These are phyloP conservation scores for Trametes sp. DNA, from an alignment of 1,284 basidiomycete species.

Conservation along the genomic window DNA sequence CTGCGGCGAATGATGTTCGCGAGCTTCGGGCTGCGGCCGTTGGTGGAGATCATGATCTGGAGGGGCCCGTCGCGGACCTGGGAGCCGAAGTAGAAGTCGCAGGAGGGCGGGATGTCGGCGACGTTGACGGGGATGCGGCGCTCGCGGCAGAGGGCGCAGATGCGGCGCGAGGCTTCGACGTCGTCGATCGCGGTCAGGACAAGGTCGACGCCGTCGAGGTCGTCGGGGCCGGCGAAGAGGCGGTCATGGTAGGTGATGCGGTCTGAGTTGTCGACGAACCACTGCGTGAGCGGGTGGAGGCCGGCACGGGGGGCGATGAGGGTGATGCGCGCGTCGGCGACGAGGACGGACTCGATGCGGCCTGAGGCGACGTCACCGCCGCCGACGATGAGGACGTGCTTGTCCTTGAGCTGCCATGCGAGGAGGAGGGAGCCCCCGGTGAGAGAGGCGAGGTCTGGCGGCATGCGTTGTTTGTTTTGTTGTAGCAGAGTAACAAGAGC, in stretches of 20 bases:
- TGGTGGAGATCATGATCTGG: constrained; percentile 96
- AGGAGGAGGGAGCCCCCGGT: constrained; percentile 78
- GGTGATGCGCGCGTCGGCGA: constrained; percentile 66
- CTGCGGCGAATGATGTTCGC: constrained; percentile 83
- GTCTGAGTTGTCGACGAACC: constrained; percentile 56
- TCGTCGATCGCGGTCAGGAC: constrained; percentile 96
- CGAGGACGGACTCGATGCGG: constrained; percentile 76
- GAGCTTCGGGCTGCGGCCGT: constrained; percentile 92
- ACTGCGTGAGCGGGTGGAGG: constrained; percentile 65
- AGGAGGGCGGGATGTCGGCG: constrained; percentile 93
- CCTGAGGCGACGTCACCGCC: constrained; percentile 89
- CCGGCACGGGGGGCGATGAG: constrained; percentile 69
- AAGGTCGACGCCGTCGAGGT: constrained; percentile 81
- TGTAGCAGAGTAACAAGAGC: background rate
- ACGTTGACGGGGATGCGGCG: constrained; percentile 90
- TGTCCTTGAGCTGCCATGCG: constrained; percentile 88
- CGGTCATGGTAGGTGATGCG: constrained; percentile 80
- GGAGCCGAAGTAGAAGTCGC: constrained; percentile 99
- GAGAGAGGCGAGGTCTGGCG: constrained; percentile 35
- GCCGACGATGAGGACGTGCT: constrained; percentile 85
- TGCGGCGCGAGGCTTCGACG: constrained; percentile 71
- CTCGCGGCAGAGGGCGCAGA: constrained; percentile 77
- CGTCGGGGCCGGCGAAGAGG: constrained; percentile 62
- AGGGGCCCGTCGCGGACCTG: constrained; percentile 91
- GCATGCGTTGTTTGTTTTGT: constrained; percentile 12